Percentiles rank a stretch among this genome's conserved stretches.
These are phyloP conservation scores for Macrolepiota albuminosa DNA, from an alignment of 768 basidiomycete species.

Conservation along the genomic window DNA sequence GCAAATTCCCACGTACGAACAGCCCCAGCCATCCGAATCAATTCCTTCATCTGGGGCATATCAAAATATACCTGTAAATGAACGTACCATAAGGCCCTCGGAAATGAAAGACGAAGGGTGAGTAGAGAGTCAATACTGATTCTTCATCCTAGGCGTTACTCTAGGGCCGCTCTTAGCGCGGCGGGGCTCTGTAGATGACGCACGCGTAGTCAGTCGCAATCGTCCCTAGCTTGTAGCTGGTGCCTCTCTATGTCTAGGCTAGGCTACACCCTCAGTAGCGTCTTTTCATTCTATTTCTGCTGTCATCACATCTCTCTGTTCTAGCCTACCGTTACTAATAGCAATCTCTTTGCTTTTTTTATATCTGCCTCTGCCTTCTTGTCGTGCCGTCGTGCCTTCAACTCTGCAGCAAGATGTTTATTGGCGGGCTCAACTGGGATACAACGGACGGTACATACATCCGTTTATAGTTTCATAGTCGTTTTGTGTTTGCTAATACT, in stretches of 20 bases:
- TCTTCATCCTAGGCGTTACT: slow-evolving; percentile 21
- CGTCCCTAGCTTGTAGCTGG: slow-evolving; percentile 67
- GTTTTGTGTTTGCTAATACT: slow-evolving; percentile 37
- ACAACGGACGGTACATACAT: slow-evolving; percentile 90
- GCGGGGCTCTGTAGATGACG: slow-evolving; percentile 39
- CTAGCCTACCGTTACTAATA: slow-evolving; percentile 82
- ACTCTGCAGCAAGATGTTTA: slow-evolving; percentile 94
- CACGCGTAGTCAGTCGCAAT: slow-evolving; percentile 56
- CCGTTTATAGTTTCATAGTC: slow-evolving; percentile 25
- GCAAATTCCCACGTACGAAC: slow-evolving; percentile 77
- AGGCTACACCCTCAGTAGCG: slow-evolving; percentile 80
- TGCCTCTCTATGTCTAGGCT: slow-evolving; percentile 69
- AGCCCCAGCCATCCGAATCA: slow-evolving; percentile 43
- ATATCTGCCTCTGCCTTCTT: slow-evolving; percentile 29
- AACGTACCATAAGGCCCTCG: slow-evolving; percentile 72
- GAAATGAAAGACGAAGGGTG: slow-evolving; percentile 99
- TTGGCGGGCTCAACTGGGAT: slow-evolving; percentile 99
- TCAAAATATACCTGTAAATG: slow-evolving; percentile 40
- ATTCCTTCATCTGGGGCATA: slow-evolving; percentile 34
- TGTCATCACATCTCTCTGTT: slow-evolving; percentile 57
- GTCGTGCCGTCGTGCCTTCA: slow-evolving; percentile 14
- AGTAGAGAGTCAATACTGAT: slow-evolving; percentile 39
- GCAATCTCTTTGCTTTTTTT: slow-evolving; percentile 49
- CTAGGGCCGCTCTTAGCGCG: slow-evolving; percentile 15
- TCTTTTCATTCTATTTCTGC: slow-evolving; percentile 52